A percentile compares a stretch with the other conserved stretches of the same genome.
Conservation (phyloP, 2,329 filamentous ascomycete genomes). For the Phoma sp. region DNA sequence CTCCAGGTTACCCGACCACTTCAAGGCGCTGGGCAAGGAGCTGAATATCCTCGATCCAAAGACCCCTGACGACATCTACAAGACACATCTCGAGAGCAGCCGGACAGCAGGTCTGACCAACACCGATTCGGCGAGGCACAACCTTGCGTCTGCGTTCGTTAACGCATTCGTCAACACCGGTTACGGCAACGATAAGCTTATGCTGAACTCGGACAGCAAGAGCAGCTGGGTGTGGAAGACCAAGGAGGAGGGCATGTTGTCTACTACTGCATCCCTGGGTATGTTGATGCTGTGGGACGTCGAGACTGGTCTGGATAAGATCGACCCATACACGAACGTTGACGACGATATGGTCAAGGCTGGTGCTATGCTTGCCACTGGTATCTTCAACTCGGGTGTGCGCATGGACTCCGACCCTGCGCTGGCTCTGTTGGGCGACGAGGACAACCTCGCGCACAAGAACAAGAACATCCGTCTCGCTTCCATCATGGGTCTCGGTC, state of each 20-base stretch:
- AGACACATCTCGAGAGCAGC: slow-evolving; percentile 96
- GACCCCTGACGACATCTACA: slow-evolving; percentile 98
- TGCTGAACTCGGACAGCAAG: slow-evolving; percentile 85
- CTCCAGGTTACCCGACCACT: slow-evolving; percentile 85
- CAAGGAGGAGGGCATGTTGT: slow-evolving; percentile 97
- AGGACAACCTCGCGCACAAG: slow-evolving; percentile 79
- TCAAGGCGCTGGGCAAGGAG: slow-evolving; percentile 92
- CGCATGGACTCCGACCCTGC: slow-evolving; percentile 89
- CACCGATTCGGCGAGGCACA: slow-evolving; percentile 93
- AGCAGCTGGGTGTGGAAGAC: slow-evolving; percentile 99
- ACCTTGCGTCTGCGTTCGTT: slow-evolving; percentile 93
- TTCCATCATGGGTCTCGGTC: slow-evolving; percentile 93
- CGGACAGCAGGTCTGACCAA: slow-evolving; percentile 93
- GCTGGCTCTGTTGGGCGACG: slow-evolving; percentile 81
- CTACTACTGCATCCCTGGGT: slow-evolving; percentile 91
- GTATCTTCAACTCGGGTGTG: slow-evolving; percentile 94
- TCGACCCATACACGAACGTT: slow-evolving; percentile 92
- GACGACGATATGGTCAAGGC: slow-evolving; percentile 86
- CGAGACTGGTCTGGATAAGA: slow-evolving; percentile 88
- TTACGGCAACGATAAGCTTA: slow-evolving; percentile 96
- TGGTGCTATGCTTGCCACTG: slow-evolving; percentile 89
- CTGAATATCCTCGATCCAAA: slow-evolving; percentile 97
- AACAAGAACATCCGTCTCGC: slow-evolving; percentile 80
- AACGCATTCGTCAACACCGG: slow-evolving; percentile 97
- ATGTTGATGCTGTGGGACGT: slow-evolving; percentile 94